Percentiles rank a stretch among this genome's conserved stretches.
Evolutionary conservation across 2,329 filamentous ascomycete species (phyloP).

Genomic region (Microcera coccophila): DNA sequence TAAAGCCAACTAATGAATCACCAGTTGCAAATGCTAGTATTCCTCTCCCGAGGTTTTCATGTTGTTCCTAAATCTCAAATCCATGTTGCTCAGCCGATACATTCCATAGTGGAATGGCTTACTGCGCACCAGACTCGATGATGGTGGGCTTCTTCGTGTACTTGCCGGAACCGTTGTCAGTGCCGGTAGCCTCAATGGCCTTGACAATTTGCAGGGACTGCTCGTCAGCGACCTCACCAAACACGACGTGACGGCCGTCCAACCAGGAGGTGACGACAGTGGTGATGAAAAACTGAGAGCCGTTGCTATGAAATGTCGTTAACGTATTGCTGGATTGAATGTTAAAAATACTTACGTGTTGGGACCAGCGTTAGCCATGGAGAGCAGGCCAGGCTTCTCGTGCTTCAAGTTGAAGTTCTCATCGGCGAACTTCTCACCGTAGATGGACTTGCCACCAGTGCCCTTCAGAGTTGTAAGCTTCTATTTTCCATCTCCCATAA

Average conservation of each 20-base stretch:
- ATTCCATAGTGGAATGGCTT: slow-evolving; percentile 25
- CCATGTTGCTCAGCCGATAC: slow-evolving; percentile 7
- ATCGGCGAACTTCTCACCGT: slow-evolving; percentile 89
- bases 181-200: slow-evolving; percentile 59
- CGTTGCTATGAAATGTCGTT: slow-evolving; percentile 66
- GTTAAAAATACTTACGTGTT: slow-evolving; percentile 65
- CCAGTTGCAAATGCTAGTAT: slow-evolving; percentile 17
- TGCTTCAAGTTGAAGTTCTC: slow-evolving; percentile 85
- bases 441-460: slow-evolving; percentile 90
- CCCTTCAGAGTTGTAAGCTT: slow-evolving; percentile 52
- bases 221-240: slow-evolving; percentile 64
- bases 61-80: slow-evolving; percentile 15
- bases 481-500: background rate
- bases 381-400: slow-evolving; percentile 71
- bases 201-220: slow-evolving; percentile 52
- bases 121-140: slow-evolving; percentile 48
- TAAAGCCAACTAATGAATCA: slow-evolving; percentile 14
- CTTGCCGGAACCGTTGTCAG: slow-evolving; percentile 51
- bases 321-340: background rate
- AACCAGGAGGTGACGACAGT: slow-evolving; percentile 87
- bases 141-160: slow-evolving; percentile 58
- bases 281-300: slow-evolving; percentile 97
- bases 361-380: slow-evolving; percentile 92
- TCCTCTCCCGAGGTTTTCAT: slow-evolving; percentile 18
- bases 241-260: slow-evolving; percentile 79